A percentile compares a stretch with the other conserved stretches of the same genome.
Evolutionary conservation across 176 grass and related monocot genomes (phyloP).

Genomic region (Otatea glauca): DNA sequence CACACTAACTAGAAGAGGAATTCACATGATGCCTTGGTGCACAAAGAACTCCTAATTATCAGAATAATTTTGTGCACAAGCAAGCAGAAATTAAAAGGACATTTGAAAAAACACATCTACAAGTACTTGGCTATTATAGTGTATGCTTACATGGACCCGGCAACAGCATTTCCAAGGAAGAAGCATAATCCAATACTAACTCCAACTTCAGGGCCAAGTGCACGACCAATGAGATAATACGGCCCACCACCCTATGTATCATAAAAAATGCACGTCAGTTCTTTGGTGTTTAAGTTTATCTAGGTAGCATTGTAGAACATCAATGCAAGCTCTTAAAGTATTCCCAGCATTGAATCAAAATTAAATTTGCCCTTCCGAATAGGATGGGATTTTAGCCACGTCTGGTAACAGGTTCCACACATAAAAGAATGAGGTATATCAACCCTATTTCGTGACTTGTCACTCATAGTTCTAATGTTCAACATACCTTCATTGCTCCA

Average conservation of each 20-base stretch:
- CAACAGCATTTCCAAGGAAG: slow-evolving; percentile 97
- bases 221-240: slow-evolving; percentile 98
- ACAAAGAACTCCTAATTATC: slow-evolving; percentile 25
- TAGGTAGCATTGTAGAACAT: background rate
- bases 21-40: background rate
- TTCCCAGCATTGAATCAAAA: slow-evolving; percentile 20
- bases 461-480: background rate
- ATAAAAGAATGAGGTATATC: background rate
- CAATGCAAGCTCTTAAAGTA: slow-evolving; percentile 25
- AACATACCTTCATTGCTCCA: slow-evolving; percentile 96
- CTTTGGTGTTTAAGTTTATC: slow-evolving; percentile 11
- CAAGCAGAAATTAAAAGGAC: background rate
- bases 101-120: slow-evolving; percentile 6
- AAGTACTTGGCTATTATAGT: slow-evolving; percentile 28
- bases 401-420: slow-evolving; percentile 1
- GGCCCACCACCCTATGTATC: slow-evolving; percentile 85
- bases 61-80: background rate
- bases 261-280: slow-evolving; percentile 36
- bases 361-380: background rate
- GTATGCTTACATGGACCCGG: slow-evolving; percentile 89
- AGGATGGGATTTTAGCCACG: slow-evolving; percentile 3
- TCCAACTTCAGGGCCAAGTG: slow-evolving; percentile 99
- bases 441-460: slow-evolving; percentile 14
- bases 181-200: slow-evolving; percentile 99
- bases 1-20: slow-evolving; percentile 18